Percentiles rank a stretch among this genome's conserved stretches.
phyloP scores from a whole-genome alignment of 2,329 filamentous ascomycete genomes.

The Tolypocladium endophyticum region DNA sequence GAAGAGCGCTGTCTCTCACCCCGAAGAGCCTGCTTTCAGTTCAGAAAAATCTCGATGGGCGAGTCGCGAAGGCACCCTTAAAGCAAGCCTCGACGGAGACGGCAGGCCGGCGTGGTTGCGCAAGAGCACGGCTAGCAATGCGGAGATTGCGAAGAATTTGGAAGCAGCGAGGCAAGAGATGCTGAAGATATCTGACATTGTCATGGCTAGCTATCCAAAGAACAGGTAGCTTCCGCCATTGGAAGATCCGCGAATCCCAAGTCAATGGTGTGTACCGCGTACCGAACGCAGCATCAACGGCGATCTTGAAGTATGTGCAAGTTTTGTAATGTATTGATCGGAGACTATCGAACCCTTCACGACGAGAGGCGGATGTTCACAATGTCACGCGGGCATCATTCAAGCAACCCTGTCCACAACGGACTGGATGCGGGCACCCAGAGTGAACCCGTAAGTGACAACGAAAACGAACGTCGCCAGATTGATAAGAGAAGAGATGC shows the following conservation, averaged over 20 bases:
- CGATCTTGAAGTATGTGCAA: no score
- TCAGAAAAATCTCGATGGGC: background rate
- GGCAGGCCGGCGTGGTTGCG: background rate
- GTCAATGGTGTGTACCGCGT: background rate
- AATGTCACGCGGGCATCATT: background rate
- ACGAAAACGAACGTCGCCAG: slow-evolving; percentile 58
- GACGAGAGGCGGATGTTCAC: background rate
- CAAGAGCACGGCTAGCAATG: background rate
- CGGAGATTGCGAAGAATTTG: background rate
- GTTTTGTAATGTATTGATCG: background rate
- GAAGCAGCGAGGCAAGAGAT: background rate
- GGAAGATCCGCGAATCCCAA: background rate
- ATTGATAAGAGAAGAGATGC: slow-evolving; percentile 71
- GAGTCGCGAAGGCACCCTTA: background rate
- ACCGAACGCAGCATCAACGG: background rate
- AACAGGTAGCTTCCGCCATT: background rate
- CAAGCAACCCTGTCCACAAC: slow-evolving; percentile 10
- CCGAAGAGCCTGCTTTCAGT: background rate
- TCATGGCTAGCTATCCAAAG: background rate
- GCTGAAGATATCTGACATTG: background rate
- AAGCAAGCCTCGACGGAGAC: background rate
- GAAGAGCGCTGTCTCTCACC: background rate
- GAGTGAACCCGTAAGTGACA: slow-evolving; percentile 65
- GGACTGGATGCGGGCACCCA: slow-evolving; percentile 52
- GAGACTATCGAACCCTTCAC: background rate